Evolutionary conservation across 805 yeast species (phyloP).

Genomic region (Candida wancherniae): DNA sequence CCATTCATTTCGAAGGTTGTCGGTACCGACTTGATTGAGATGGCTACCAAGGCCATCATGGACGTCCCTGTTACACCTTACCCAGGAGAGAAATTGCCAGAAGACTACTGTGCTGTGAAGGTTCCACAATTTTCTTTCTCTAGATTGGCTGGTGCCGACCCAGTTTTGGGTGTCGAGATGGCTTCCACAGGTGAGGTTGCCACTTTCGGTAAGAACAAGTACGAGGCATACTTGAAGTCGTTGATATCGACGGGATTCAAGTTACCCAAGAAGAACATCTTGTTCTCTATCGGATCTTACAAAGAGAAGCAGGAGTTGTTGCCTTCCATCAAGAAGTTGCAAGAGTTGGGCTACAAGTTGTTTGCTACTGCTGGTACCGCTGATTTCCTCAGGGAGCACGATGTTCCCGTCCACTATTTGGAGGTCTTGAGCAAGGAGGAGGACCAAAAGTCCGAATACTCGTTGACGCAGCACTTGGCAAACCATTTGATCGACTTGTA

Average conservation of each 20-base stretch:
- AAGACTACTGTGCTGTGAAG: slow-evolving; percentile 91
- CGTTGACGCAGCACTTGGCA: slow-evolving; percentile 93
- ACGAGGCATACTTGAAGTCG: slow-evolving; percentile 95
- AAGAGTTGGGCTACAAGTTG: slow-evolving; percentile 80
- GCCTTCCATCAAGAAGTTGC: slow-evolving; percentile 77
- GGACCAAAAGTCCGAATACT: slow-evolving; percentile 86
- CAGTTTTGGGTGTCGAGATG: slow-evolving; percentile 97
- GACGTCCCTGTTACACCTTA: slow-evolving; percentile 85
- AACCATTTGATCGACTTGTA: slow-evolving; percentile 94
- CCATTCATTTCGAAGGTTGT: slow-evolving; percentile 97
- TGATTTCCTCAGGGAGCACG: slow-evolving; percentile 94
- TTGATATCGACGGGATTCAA: slow-evolving; percentile 93
- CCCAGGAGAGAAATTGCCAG: slow-evolving; percentile 84
- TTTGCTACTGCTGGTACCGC: slow-evolving; percentile 99
- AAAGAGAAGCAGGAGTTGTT: slow-evolving; percentile 92
- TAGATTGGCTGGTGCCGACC: slow-evolving; percentile 95
- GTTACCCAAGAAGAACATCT: slow-evolving; percentile 89
- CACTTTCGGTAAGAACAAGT: slow-evolving; percentile 90
- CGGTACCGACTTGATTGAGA: slow-evolving; percentile 92
- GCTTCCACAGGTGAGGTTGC: slow-evolving; percentile 99
- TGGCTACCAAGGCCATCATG: slow-evolving; percentile 94
- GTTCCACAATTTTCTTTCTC: slow-evolving; percentile 98
- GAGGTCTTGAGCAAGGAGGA: slow-evolving; percentile 76
- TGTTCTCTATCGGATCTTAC: slow-evolving; percentile 92
- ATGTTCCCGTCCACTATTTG: slow-evolving; percentile 88